Conservation (phyloP, 768 basidiomycete species). For the Russula compacta region DNA sequence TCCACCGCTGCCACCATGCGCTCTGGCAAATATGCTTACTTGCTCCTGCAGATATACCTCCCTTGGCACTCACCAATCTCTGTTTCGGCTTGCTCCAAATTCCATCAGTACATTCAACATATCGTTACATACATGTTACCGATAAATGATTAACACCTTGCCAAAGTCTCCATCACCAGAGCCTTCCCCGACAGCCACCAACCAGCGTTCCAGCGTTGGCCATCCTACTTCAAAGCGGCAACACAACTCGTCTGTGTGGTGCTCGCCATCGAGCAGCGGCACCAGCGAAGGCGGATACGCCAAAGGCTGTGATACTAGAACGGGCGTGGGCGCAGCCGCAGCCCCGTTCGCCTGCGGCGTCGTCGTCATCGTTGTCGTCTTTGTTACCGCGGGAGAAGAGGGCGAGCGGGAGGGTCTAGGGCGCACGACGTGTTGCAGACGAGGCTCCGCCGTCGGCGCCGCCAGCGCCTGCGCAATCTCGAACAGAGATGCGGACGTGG, state of each 20-base stretch:
- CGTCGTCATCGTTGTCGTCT: too few relatives aligned
- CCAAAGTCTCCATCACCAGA: slow-evolving; percentile 62
- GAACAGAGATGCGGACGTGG: slow-evolving; percentile 13
- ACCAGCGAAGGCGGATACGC: slow-evolving; percentile 51
- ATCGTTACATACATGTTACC: slow-evolving; percentile 31
- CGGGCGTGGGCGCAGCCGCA: slow-evolving; percentile 10
- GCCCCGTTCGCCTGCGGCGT: slow-evolving; percentile 25
- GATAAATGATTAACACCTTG: slow-evolving; percentile 68
- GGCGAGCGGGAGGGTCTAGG: slow-evolving; percentile 49
- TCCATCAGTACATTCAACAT: neutral
- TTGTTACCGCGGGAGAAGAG: slow-evolving; percentile 37
- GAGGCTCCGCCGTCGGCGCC: neutral
- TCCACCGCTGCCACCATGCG: too few relatives aligned
- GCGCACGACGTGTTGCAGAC: slow-evolving; percentile 24
- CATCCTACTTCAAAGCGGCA: slow-evolving; percentile 76
- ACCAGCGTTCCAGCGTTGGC: slow-evolving; percentile 70
- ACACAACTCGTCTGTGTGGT: slow-evolving; percentile 87
- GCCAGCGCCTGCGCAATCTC: slow-evolving; percentile 18
- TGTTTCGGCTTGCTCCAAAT: too few relatives aligned
- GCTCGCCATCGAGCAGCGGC: slow-evolving; percentile 72
- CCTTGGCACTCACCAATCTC: too few relatives aligned
- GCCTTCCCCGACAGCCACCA: slow-evolving; percentile 49
- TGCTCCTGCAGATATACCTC: too few relatives aligned
- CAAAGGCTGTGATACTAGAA: slow-evolving; percentile 20
- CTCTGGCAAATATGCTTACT: too few relatives aligned